Conservation (phyloP, 2,329 filamentous ascomycete genomes). For the Fusarium nisikadoi region DNA sequence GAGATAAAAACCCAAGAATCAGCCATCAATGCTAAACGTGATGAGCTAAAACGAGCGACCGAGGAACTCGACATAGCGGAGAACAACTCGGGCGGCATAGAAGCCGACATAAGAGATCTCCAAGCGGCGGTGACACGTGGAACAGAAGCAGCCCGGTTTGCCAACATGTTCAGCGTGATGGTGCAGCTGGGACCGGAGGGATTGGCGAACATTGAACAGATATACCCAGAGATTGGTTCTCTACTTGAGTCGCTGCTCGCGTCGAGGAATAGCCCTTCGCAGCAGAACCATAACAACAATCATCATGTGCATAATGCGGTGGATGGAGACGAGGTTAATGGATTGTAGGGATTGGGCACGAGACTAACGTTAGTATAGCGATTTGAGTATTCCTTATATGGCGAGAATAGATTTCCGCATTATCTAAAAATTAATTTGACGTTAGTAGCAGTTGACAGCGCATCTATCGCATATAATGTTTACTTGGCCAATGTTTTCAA, state of each 20-base stretch:
- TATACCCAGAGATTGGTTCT: constrained; percentile 46
- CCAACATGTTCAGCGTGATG: constrained; percentile 43
- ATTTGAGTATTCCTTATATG: constrained; percentile 10
- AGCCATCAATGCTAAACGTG: constrained; percentile 32
- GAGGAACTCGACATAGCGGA: constrained; percentile 35
- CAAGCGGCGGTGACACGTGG: constrained; percentile 38
- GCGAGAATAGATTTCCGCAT: constrained; percentile 19
- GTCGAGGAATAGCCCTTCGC: constrained; percentile 29
- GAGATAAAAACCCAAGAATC: constrained; percentile 43
- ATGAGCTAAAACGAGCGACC: constrained; percentile 31
- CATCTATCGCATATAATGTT: background rate
- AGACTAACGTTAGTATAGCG: constrained; percentile 11
- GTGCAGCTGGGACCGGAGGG: constrained; percentile 43
- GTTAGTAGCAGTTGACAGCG: background rate
- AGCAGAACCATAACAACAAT: constrained; percentile 15
- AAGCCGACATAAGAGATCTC: constrained; percentile 41
- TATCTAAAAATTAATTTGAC: background rate
- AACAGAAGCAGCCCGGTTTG: constrained; percentile 40
- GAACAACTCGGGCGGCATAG: constrained; percentile 29
- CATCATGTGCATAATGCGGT: constrained; percentile 28
- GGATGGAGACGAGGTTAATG: constrained; percentile 32
- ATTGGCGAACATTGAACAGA: constrained; percentile 42
- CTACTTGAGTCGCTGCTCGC: constrained; percentile 41
- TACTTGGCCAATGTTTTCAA: background rate
- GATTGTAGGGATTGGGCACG: constrained; percentile 10